Evolutionary conservation across 2,329 filamentous ascomycete genomes (phyloP).

Genomic region (Tolypocladium paradoxum): DNA sequence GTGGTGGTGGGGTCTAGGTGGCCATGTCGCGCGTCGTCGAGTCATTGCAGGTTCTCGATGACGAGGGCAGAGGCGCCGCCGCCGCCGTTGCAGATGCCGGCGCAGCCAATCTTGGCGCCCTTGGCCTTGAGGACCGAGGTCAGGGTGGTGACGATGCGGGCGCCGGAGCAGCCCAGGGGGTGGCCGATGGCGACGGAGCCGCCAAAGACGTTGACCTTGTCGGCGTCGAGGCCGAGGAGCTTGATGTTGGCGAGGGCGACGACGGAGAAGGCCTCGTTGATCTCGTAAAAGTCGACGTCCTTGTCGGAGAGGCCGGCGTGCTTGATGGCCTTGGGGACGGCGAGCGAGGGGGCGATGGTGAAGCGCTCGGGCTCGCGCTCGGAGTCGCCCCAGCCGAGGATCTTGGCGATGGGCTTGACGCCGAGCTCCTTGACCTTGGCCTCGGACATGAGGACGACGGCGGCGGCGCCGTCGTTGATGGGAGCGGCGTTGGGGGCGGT

Average conservation of each 20-base stretch:
- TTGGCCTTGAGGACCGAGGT: slow-evolving; percentile 82
- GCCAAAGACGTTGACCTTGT: slow-evolving; percentile 91
- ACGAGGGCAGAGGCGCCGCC: slow-evolving; percentile 91
- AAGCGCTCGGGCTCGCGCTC: slow-evolving; percentile 88
- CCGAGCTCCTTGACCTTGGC: slow-evolving; percentile 85
- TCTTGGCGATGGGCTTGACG: slow-evolving; percentile 89
- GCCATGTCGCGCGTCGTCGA: slow-evolving; percentile 17
- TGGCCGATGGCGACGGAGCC: slow-evolving; percentile 94
- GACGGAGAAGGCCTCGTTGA: slow-evolving; percentile 98
- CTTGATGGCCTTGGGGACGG: slow-evolving; percentile 94
- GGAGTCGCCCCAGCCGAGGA: slow-evolving; percentile 93
- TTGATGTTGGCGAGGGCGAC: slow-evolving; percentile 96
- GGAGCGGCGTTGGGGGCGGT: slow-evolving; percentile 95
- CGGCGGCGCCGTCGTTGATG: slow-evolving; percentile 88
- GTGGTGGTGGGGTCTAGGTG: slow-evolving; percentile 17
- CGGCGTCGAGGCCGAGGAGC: slow-evolving; percentile 64
- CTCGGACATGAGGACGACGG: slow-evolving; percentile 88
- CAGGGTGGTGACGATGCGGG: slow-evolving; percentile 84
- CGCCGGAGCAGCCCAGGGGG: slow-evolving; percentile 86
- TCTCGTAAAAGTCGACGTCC: slow-evolving; percentile 87
- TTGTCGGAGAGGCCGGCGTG: slow-evolving; percentile 74
- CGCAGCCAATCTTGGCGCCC: slow-evolving; percentile 86
- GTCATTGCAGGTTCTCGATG: slow-evolving; percentile 61
- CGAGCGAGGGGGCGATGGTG: slow-evolving; percentile 85
- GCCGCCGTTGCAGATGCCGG: slow-evolving; percentile 95